Percentiles rank a stretch among this genome's conserved stretches.
phyloP scores from a whole-genome alignment of 805 yeast genomes.

The Ogataea siamensis region DNA sequence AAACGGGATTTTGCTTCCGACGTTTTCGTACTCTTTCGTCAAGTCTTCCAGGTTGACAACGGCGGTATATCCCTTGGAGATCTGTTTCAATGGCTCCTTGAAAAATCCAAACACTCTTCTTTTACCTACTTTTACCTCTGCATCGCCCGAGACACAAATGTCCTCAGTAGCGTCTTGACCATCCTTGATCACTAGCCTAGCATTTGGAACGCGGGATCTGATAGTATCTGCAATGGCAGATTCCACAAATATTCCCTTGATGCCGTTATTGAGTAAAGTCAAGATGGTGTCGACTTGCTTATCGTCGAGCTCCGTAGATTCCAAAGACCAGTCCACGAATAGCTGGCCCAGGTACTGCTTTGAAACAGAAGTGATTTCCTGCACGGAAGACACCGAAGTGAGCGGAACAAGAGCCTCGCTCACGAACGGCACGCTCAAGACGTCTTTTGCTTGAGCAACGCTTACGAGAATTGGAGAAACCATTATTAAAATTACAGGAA shows the following conservation, averaged over 20 bases:
- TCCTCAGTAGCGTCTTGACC: constrained; percentile 19
- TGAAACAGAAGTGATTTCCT: constrained; percentile 16
- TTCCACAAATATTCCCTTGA: constrained; percentile 27
- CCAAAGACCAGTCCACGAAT: constrained; percentile 27
- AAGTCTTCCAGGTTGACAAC: constrained; percentile 32
- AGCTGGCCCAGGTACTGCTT: constrained; percentile 20
- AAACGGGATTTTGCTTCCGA: constrained; percentile 34
- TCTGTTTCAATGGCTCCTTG: constrained; percentile 17
- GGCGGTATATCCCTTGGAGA: constrained; percentile 38
- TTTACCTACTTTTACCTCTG: constrained; percentile 16
- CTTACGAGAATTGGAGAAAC: constrained; percentile 36
- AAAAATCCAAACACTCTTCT: constrained; percentile 16
- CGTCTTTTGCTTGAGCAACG: constrained; percentile 16
- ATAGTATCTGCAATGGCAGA: constrained; percentile 20
- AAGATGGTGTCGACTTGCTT: constrained; percentile 21
- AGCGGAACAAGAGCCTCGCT: constrained; percentile 31
- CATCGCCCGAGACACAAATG: constrained; percentile 21
- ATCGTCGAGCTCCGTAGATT: constrained; percentile 20
- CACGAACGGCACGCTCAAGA: constrained; percentile 23
- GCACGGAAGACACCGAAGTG: constrained; percentile 14
- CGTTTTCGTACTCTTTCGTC: constrained; percentile 34
- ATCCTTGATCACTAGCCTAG: constrained; percentile 31
- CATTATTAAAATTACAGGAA: constrained; percentile 20
- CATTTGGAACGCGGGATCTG: constrained; percentile 33
- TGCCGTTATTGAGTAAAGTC: constrained; percentile 33